Evolutionary conservation across 768 basidiomycete genomes (phyloP), one percentile per base, ranked within the genome.

Genomic region (Serendipita indica): DNA sequence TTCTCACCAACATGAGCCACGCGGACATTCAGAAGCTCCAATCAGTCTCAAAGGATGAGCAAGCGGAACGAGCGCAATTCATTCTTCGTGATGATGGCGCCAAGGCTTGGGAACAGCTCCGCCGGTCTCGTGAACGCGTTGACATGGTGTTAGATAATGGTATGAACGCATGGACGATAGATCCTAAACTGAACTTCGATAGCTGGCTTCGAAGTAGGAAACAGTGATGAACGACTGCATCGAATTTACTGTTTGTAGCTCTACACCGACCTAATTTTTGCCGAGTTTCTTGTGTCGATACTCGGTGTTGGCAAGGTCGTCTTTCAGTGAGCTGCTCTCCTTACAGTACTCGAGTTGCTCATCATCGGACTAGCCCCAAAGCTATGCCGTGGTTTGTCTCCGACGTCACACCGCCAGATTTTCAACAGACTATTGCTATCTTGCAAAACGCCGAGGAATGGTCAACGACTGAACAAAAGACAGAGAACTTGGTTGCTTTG

Each of bases 341-440:
- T 60, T 28, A 27, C 35, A 59, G 2, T 41, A 25, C 33, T 2
- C 59, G 12, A 6, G 58, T 33, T 35, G 22, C n/a, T 56, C 63
- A 10, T 60, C 3, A 25, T 25, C 27, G 28, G 28, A 39, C 2
- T 61, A 94, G 92, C 71, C 89, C 92, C 0, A 97, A 99, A 69
- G 73, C 86, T 6, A 86, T 97, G 57, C 93, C 93, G 0, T 99
- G 94, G 92, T 99, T 98, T 67, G 93, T 97, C 45, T 91, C 88
- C 10, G 90, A 96, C 68, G 91, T 93, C 27, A 86, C 88, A 3
- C 92, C 94, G 1, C 72, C 76, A 25, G 94, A 99, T 69, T 96
- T 96, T 69, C 64, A 67, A 25, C 69, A 73, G 52, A 77, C 80
- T 0, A 76, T 93, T 59, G 57, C 67, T 1, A 74, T 74, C 4